phyloP scores from a whole-genome alignment of 768 basidiomycete genomes.

The Amylocystis lapponica region DNA sequence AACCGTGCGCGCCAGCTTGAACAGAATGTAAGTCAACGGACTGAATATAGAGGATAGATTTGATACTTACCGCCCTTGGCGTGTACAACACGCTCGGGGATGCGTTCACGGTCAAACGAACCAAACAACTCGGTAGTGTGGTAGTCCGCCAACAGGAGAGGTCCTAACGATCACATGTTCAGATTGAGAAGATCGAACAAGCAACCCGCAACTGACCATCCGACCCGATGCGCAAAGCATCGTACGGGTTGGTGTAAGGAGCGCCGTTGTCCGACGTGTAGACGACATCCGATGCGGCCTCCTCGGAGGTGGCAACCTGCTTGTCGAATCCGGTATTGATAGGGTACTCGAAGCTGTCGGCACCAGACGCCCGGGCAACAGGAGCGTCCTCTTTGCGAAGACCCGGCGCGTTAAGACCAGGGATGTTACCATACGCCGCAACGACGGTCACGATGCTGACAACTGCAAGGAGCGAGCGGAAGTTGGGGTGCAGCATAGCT shows the following conservation, averaged over 20 bases:
- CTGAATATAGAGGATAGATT: not conserved
- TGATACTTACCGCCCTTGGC: conserved; percentile 26
- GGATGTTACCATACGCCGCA: not conserved
- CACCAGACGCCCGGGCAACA: conserved; percentile 5
- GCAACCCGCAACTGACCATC: conserved; percentile 10
- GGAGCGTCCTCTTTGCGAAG: conserved; percentile 10
- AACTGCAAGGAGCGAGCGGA: conserved; percentile 6
- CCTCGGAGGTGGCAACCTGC: conserved; percentile 13
- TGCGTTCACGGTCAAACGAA: conserved; percentile 21
- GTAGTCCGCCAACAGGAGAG: conserved; percentile 19
- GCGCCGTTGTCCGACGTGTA: conserved; percentile 19
- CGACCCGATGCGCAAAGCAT: conserved; percentile 17
- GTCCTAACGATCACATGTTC: conserved; percentile 5
- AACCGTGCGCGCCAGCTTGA: conserved; percentile 41
- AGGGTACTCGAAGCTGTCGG: conserved; percentile 8
- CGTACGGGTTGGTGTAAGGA: conserved; percentile 19
- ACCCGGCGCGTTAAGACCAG: conserved; percentile 11
- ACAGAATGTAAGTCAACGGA: too few species aligned
- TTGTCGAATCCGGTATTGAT: conserved; percentile 12
- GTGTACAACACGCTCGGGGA: conserved; percentile 31
- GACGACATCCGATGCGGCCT: conserved; percentile 13
- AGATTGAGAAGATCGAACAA: not conserved
- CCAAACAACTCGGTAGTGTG: conserved; percentile 18
- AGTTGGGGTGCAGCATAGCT: conserved; percentile 5
- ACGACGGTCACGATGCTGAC: not conserved